Evolutionary conservation across 768 basidiomycete species (phyloP).

Genomic region (Suillus subaureus): DNA sequence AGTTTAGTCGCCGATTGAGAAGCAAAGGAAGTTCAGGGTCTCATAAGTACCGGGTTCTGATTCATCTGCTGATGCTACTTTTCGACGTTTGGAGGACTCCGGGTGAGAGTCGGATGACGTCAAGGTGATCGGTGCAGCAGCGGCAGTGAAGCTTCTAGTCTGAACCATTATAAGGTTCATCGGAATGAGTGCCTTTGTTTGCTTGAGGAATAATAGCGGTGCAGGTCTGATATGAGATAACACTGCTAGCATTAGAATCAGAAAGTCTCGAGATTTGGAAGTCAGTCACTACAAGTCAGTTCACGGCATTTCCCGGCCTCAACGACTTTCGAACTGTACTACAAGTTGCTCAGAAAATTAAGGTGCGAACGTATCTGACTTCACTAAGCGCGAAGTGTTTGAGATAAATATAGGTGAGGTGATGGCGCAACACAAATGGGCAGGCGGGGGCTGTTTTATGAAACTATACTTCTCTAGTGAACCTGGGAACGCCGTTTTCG

Average conservation of each 20-base stretch:
- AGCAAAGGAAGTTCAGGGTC: neutral
- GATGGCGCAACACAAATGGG: neutral
- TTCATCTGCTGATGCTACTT: neutral
- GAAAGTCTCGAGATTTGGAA: neutral
- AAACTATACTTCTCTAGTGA: neutral
- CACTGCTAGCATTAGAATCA: slow-evolving; percentile 40
- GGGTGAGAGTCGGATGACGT: neutral
- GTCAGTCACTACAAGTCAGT: neutral
- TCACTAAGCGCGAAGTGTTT: neutral
- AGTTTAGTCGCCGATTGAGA: neutral
- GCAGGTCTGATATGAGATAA: slow-evolving; percentile 58
- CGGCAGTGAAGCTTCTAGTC: slow-evolving; percentile 22
- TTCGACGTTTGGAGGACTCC: neutral
- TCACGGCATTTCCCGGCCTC: neutral
- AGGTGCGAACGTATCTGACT: neutral
- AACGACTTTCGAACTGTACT: neutral
- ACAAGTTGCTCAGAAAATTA: neutral
- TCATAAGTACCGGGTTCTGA: neutral
- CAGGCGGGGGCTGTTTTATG: neutral
- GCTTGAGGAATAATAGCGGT: neutral
- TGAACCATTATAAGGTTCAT: slow-evolving; percentile 22
- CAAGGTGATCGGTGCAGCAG: neutral
- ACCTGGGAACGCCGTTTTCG: neutral
- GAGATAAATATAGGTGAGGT: neutral
- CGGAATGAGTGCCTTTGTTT: neutral